Conservation (phyloP, 768 basidiomycete genomes). For the Russula sp. region DNA sequence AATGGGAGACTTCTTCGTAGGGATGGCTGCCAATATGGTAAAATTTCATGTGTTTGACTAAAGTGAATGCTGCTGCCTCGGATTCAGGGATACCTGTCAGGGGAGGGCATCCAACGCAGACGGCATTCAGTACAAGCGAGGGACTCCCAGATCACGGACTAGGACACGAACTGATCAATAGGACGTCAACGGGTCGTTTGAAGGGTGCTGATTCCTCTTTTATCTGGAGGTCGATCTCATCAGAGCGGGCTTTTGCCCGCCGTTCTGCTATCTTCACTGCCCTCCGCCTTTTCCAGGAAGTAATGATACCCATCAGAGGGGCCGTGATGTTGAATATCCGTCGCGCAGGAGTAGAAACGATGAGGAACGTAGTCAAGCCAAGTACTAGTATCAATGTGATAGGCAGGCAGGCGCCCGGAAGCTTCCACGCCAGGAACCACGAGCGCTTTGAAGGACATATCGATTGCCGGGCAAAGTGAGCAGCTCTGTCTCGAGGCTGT, state of each 20-base stretch:
- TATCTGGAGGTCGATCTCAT: slow-evolving; percentile 71
- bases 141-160: not conserved
- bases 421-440: too few relatives aligned
- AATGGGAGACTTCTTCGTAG: not conserved
- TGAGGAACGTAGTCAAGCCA: too few relatives aligned
- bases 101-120: not conserved
- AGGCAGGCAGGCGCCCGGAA: too few relatives aligned
- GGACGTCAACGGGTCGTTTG: slow-evolving; percentile 80
- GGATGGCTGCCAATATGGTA: too few relatives aligned
- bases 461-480: too few relatives aligned
- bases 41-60: slow-evolving; percentile 5
- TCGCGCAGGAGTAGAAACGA: too few relatives aligned
- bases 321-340: not conserved
- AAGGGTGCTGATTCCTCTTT: slow-evolving; percentile 66
- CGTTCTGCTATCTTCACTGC: not conserved
- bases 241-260: slow-evolving; percentile 44
- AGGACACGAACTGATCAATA: slow-evolving; percentile 64
- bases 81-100: slow-evolving; percentile 3
- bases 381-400: too few relatives aligned
- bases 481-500: too few relatives aligned
- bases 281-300: not conserved
- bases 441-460: too few relatives aligned
- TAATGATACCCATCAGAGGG: not conserved
- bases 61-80: not conserved
- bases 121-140: not conserved